phyloP scores from a whole-genome alignment of 179 eudicot genomes.

The Pouteria campechiana region DNA sequence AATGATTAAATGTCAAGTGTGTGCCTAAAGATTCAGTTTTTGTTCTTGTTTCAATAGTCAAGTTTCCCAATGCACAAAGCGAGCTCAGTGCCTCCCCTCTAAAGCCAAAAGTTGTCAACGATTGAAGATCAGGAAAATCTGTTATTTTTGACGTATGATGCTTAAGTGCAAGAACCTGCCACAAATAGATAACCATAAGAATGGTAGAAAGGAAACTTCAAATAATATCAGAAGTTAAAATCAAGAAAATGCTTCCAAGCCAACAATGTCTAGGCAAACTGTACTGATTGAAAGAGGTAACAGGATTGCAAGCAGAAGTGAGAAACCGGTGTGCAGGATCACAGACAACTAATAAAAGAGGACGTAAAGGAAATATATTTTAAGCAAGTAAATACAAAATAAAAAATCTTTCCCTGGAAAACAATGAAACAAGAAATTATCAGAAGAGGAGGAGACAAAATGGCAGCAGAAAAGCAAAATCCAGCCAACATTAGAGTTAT shows the following conservation, averaged over 20 bases:
- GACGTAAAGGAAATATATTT: no score
- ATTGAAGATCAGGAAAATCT: constrained; percentile 87
- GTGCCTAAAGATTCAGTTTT: constrained; percentile 71
- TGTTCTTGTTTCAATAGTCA: constrained; percentile 89
- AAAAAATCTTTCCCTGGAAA: no score
- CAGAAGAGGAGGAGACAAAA: no score
- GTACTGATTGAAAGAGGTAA: neutral
- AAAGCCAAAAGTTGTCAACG: constrained; percentile 81
- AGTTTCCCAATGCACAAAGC: constrained; percentile 69
- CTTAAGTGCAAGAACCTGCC: constrained; percentile 80
- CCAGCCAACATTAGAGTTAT: no score
- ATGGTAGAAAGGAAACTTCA: no score
- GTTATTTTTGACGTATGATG: constrained; percentile 94
- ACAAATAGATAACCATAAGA: constrained; percentile 3
- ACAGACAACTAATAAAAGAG: no score
- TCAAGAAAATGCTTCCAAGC: neutral
- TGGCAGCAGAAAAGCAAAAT: no score
- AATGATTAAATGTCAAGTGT: constrained; percentile 73
- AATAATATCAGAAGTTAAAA: neutral
- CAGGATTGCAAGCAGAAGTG: no score
- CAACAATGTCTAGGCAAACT: no score
- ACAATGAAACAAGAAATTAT: no score
- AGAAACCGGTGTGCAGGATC: no score
- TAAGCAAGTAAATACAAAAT: no score
- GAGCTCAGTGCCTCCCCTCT: constrained; percentile 98